Conservation (phyloP, 352 stramenopile species). For the Lagenidium giganteum region DNA sequence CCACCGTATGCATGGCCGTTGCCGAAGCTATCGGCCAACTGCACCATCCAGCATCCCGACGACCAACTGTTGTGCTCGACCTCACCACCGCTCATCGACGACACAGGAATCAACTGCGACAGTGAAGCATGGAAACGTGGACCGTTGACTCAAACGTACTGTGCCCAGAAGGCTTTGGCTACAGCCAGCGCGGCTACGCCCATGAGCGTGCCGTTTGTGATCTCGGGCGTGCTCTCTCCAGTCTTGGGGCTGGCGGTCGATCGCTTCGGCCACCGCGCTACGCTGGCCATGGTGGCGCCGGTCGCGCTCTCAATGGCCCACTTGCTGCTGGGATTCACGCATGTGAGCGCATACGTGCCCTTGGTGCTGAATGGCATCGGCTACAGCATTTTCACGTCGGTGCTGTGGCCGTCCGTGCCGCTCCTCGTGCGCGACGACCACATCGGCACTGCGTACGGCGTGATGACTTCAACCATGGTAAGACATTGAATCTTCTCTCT, state of each 20-base stretch:
- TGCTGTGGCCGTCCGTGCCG: constrained; percentile 85
- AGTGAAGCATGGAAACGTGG: constrained; percentile 33
- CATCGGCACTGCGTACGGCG: constrained; percentile 75
- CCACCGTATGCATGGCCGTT: constrained; percentile 40
- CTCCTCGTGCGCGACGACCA: constrained; percentile 66
- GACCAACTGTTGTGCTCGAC: constrained; percentile 34
- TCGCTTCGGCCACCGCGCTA: constrained; percentile 42
- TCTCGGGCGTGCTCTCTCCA: constrained; percentile 62
- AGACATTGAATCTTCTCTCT: too few relatives aligned
- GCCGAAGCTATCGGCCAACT: constrained; percentile 26
- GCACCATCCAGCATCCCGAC: constrained; percentile 19
- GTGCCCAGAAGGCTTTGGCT: constrained; percentile 32
- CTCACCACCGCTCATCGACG: constrained; percentile 25
- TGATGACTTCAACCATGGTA: too few relatives aligned
- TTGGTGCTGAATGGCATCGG: constrained; percentile 71
- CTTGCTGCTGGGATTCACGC: constrained; percentile 41
- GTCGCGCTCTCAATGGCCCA: constrained; percentile 56
- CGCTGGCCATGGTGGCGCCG: constrained; percentile 46
- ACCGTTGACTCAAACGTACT: constrained; percentile 24
- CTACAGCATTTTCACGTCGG: constrained; percentile 76
- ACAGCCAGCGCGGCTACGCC: constrained; percentile 34
- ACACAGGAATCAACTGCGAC: constrained; percentile 47
- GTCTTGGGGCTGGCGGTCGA: constrained; percentile 77
- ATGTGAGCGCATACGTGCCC: constrained; percentile 41
- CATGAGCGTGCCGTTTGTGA: constrained; percentile 80